Conservation (phyloP, 2,329 filamentous ascomycete species). For the Penicillium sp. region DNA sequence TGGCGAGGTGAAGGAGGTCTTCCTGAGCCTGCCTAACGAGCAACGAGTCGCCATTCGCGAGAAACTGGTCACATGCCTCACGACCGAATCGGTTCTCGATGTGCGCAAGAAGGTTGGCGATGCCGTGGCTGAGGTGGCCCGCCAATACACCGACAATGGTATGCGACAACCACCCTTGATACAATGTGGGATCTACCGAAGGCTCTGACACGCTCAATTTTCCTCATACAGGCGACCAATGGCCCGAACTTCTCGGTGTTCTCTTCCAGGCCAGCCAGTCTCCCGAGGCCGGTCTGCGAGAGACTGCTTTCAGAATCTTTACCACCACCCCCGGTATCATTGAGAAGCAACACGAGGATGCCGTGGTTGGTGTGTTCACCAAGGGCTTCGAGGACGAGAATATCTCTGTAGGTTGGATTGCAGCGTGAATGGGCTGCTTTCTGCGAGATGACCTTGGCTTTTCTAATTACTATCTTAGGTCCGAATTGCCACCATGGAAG, state of each 20-base stretch:
- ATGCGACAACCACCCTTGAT: slow-evolving; percentile 42
- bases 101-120: slow-evolving; percentile 96
- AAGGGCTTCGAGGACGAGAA: slow-evolving; percentile 90
- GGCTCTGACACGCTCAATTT: background rate
- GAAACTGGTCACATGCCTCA: slow-evolving; percentile 79
- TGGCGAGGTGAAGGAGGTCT: slow-evolving; percentile 78
- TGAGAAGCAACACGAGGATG: slow-evolving; percentile 90
- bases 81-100: slow-evolving; percentile 70
- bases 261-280: slow-evolving; percentile 92
- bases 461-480: slow-evolving; percentile 59
- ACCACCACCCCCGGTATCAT: slow-evolving; percentile 94
- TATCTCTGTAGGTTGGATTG: slow-evolving; percentile 63
- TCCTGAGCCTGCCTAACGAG: slow-evolving; percentile 75
- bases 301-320: slow-evolving; percentile 94
- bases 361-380: slow-evolving; percentile 85
- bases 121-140: slow-evolving; percentile 92
- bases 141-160: slow-evolving; percentile 94
- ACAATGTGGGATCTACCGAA: background rate
- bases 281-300: slow-evolving; percentile 78
- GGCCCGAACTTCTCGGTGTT: slow-evolving; percentile 84
- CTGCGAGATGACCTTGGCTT: background rate
- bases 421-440: background rate
- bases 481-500: slow-evolving; percentile 91
- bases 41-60: slow-evolving; percentile 79
- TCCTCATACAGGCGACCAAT: slow-evolving; percentile 68